Evolutionary conservation across 805 yeast genomes (phyloP), one percentile per base, ranked within the genome.

Genomic region (Pichia deserticola): DNA sequence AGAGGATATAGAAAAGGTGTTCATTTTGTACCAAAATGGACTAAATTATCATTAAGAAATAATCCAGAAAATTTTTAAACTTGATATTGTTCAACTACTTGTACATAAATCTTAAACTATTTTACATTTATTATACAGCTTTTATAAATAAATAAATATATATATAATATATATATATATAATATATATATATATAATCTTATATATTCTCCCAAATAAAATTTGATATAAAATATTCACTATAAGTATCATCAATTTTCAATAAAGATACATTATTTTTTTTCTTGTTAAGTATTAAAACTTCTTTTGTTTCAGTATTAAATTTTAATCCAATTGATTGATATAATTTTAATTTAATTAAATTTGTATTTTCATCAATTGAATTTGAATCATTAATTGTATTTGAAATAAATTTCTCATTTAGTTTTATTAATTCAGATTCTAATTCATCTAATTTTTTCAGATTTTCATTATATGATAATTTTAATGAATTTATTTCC

Each of bases 21-120:
- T 29, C 98, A 92, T 62, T 72, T 81, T 66, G 86, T 84, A 40
- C 96, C 97, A 25, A 87, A 89, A 64, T 89, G 96, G 95, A 89
- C 97, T 48, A 89, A 84, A 71, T 65, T 80, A 54, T 79, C 95
- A 8, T 76, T 83, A 66, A 82, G 97, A 72, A 81, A 77, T 51
- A 85, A 86, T 61, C 97, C 97, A 42, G 75, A 75, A 52, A 76
- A 82, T 62, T 84, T 77, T 65, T 86, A 71, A 20, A 20, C 20
- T 20, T 20, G 3, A 20, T 20, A 20, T 20, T 20, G 20, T 20
- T 20, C 3, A 20, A 20, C 20, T 12, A 35, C 44, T 35, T 41
- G 50, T 48, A 48, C 43, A 48, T 48, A 47, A 2, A 20, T 20
- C 20, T 20, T 20, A 20, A 20, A 20, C 20, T 20, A 20, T 2